A percentile compares a stretch with the other conserved stretches of the same genome.
These are phyloP conservation scores for Jatropha multifida DNA, from an alignment of 441 rosid genomes.

Conservation along the genomic window DNA sequence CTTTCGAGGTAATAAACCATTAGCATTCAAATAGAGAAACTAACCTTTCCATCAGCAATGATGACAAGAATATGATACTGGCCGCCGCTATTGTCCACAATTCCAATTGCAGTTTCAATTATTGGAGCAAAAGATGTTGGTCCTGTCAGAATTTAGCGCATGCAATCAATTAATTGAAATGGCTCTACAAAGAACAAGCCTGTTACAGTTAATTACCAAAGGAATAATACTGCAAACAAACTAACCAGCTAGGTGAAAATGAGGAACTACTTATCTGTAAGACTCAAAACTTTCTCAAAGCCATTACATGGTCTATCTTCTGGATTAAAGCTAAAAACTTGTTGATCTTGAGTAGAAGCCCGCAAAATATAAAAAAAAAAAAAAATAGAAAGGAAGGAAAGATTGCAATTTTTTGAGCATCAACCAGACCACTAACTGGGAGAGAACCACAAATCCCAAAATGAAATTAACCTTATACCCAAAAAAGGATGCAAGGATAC, in stretches of 20 bases:
- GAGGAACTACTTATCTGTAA: constrained; percentile 72
- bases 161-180: background rate
- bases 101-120: constrained; percentile 71
- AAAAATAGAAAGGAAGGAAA: too few species aligned
- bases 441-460: too few species aligned
- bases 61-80: constrained; percentile 88
- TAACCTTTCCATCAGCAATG: constrained; percentile 94
- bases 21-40: constrained; percentile 3
- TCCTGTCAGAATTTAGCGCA: constrained; percentile 38
- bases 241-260: constrained; percentile 63
- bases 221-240: background rate
- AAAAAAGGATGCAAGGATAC: background rate
- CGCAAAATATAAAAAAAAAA: constrained; percentile 20
- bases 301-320: constrained; percentile 61
- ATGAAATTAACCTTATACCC: too few species aligned
- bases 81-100: constrained; percentile 82
- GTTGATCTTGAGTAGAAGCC: constrained; percentile 76
- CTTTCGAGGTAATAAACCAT: background rate
- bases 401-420: background rate
- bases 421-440: too few species aligned
- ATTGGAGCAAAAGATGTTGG: constrained; percentile 94
- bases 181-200: background rate
- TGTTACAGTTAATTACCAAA: too few species aligned
- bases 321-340: constrained; percentile 68
- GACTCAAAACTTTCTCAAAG: constrained; percentile 62